phyloP scores from a whole-genome alignment of 2,329 filamentous ascomycete genomes.

The Fusarium sp. region DNA sequence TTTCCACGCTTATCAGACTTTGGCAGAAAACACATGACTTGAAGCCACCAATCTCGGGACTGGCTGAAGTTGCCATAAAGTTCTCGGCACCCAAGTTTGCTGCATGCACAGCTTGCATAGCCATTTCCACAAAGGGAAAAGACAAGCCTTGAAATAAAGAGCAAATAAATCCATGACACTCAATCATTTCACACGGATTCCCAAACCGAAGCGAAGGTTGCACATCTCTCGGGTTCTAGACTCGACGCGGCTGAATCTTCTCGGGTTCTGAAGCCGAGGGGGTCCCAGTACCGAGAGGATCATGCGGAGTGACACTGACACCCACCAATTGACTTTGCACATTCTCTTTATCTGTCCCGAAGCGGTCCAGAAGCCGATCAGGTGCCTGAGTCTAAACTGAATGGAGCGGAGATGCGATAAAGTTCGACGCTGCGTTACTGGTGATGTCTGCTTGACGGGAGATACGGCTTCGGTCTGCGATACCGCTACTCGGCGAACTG shows the following conservation, averaged over 20 bases:
- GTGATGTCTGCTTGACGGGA: background rate
- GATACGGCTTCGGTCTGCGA: background rate
- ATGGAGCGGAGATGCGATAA: background rate
- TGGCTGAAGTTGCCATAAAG: background rate
- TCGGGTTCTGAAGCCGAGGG: conserved; percentile 2
- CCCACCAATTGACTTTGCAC: background rate
- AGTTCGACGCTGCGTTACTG: background rate
- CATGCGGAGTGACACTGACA: background rate
- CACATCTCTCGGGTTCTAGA: background rate
- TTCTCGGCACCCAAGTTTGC: background rate
- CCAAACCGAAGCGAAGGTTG: background rate
- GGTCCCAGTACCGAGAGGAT: background rate
- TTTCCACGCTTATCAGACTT: background rate
- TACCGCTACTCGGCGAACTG: background rate
- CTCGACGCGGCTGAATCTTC: background rate
- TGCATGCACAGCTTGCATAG: background rate
- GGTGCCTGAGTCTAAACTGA: background rate
- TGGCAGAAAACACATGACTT: background rate
- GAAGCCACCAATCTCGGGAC: background rate
- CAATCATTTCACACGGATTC: background rate
- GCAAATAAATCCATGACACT: background rate
- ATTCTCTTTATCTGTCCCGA: background rate
- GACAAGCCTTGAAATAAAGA: background rate
- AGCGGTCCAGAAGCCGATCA: background rate
- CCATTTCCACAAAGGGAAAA: background rate